A percentile compares a stretch with the other conserved stretches of the same genome.
phyloP scores from a whole-genome alignment of 2,329 filamentous ascomycete genomes.

The Thielaviopsis populi region DNA sequence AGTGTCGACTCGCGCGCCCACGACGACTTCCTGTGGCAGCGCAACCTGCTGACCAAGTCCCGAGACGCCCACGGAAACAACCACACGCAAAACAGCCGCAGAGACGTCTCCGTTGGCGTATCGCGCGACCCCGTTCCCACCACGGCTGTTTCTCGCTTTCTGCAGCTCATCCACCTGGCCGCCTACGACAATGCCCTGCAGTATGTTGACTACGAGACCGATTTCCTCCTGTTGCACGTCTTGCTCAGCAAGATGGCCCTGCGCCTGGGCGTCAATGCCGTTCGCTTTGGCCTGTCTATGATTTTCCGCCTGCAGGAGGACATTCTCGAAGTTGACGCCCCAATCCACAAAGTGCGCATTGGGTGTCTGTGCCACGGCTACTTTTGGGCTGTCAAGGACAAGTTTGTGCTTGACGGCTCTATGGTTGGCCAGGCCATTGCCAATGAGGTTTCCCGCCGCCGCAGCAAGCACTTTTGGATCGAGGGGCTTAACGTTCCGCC shows the following conservation, averaged over 20 bases:
- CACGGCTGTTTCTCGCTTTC: constrained; percentile 47
- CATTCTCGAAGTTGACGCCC: constrained; percentile 49
- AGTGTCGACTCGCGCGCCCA: constrained; percentile 46
- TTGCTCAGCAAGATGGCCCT: constrained; percentile 60
- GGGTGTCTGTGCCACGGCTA: constrained; percentile 82
- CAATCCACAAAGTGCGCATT: constrained; percentile 59
- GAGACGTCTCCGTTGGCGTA: constrained; percentile 55
- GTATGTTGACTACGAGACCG: constrained; percentile 53
- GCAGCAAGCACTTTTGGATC: constrained; percentile 64
- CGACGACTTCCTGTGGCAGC: constrained; percentile 37
- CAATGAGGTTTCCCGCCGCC: constrained; percentile 60
- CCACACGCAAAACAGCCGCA: constrained; percentile 29
- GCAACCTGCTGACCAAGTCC: constrained; percentile 27
- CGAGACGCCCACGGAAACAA: constrained; percentile 20
- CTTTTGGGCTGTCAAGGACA: constrained; percentile 63
- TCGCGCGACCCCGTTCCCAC: constrained; percentile 33
- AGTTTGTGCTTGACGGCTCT: constrained; percentile 60
- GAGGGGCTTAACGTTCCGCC: constrained; percentile 58
- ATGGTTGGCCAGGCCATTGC: constrained; percentile 55
- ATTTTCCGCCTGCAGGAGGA: constrained; percentile 78
- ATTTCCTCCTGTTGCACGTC: constrained; percentile 62
- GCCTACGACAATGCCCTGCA: constrained; percentile 81
- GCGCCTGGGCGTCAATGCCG: constrained; percentile 69
- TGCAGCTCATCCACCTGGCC: constrained; percentile 68
- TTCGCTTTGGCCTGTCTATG: constrained; percentile 70